Conservation (phyloP, 148 eudicot species). For the Chenopodium album region DNA sequence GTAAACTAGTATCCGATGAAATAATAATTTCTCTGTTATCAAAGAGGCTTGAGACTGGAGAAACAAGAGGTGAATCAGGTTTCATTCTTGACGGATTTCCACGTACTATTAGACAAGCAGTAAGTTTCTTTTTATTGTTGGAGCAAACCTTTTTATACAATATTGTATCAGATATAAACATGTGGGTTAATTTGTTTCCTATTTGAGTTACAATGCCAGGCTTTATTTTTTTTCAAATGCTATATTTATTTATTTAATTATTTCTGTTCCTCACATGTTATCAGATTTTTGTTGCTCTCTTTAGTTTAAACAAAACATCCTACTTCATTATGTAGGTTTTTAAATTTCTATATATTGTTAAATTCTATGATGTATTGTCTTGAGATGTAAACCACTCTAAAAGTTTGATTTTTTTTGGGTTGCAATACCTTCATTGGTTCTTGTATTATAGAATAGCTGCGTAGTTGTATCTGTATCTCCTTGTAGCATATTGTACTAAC, state of each 20-base stretch:
- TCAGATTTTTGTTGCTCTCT: too few relatives aligned
- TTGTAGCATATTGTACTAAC: neutral
- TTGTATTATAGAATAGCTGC: too few relatives aligned
- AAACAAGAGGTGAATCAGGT: constrained; percentile 85
- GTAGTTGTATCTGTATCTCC: neutral
- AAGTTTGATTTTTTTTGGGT: too few relatives aligned
- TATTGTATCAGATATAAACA: neutral
- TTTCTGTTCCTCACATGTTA: too few relatives aligned
- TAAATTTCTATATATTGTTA: too few relatives aligned
- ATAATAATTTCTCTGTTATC: constrained; percentile 76
- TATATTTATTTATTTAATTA: too few relatives aligned
- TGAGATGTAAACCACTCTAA: too few relatives aligned
- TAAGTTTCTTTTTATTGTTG: constrained; percentile 36
- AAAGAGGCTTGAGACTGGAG: constrained; percentile 91
- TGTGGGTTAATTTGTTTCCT: neutral
- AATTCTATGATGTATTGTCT: too few relatives aligned
- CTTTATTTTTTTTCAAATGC: too few relatives aligned
- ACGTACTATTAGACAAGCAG: constrained; percentile 96
- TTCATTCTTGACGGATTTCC: constrained; percentile 99
- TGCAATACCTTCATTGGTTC: too few relatives aligned
- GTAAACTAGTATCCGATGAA: constrained; percentile 94
- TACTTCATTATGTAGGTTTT: too few relatives aligned
- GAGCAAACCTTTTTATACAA: neutral
- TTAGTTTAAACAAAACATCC: too few relatives aligned
- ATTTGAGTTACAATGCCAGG: neutral